Evolutionary conservation across 768 basidiomycete species (phyloP).

Genomic region (Xerocomus potaroensis): DNA sequence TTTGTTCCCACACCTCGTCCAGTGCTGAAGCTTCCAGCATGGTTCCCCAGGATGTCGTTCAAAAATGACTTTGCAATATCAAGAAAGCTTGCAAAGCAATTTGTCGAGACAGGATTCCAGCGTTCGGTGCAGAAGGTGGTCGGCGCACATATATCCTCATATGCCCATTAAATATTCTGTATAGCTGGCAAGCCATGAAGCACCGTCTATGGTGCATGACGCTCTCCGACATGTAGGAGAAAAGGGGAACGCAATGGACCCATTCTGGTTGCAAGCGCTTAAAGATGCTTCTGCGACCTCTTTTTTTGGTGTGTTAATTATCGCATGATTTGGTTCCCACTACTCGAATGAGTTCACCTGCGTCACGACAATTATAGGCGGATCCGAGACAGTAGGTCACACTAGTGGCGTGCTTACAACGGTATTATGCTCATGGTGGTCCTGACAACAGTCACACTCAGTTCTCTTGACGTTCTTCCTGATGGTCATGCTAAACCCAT

Average conservation of each 20-base stretch:
- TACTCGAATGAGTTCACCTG: too few species aligned
- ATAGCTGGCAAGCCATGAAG: neutral
- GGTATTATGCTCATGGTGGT: neutral
- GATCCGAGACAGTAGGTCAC: conserved; percentile 7
- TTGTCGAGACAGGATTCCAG: conserved; percentile 1
- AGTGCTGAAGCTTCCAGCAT: conserved; percentile 14
- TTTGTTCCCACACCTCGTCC: neutral
- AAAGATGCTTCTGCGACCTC: conserved; percentile 8
- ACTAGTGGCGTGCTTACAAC: neutral
- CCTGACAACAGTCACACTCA: neutral
- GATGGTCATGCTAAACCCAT: conserved; percentile 5
- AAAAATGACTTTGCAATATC: neutral
- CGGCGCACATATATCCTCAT: neutral
- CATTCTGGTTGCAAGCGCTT: conserved; percentile 7
- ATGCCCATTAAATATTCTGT: neutral
- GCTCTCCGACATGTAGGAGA: conserved; percentile 5
- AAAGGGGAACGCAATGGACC: neutral
- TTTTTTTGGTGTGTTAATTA: conserved; percentile 5
- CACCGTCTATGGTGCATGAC: conserved; percentile 10
- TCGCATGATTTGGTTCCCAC: too few species aligned
- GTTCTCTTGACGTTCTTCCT: conserved; percentile 8
- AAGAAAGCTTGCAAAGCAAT: neutral
- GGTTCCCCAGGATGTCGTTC: conserved; percentile 12
- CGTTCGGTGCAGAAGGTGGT: conserved; percentile 7
- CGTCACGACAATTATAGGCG: neutral